phyloP scores from a whole-genome alignment of 768 basidiomycete species.

The Tephrocybe sp. region DNA sequence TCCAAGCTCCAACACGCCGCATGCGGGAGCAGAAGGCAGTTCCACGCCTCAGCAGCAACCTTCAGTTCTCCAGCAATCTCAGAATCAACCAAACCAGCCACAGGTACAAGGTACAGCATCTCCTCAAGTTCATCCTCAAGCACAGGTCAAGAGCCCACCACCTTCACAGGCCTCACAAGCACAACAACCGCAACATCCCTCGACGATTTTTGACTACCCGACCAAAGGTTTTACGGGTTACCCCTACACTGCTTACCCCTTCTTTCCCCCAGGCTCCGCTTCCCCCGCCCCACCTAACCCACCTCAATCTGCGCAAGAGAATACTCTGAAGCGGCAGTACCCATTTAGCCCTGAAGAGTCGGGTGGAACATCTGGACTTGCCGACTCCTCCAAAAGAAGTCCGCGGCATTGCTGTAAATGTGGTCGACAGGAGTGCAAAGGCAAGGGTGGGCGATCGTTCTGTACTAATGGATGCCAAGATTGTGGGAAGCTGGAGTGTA shows the following conservation, averaged over 20 bases:
- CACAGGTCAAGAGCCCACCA: conserved; percentile 12
- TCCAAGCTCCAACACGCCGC: conserved; percentile 4
- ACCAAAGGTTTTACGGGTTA: conserved; percentile 10
- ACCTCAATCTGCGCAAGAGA: not conserved
- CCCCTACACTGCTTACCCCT: conserved; percentile 15
- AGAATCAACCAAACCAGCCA: not conserved
- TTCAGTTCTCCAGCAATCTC: not conserved
- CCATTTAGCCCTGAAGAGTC: conserved; percentile 14
- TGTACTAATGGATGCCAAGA: conserved; percentile 77
- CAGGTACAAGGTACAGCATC: conserved; percentile 17
- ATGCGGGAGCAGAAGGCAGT: conserved; percentile 8
- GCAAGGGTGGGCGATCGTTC: conserved; percentile 74
- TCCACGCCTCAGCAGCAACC: not conserved
- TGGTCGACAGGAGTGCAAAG: conserved; percentile 77
- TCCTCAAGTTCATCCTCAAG: conserved; percentile 17
- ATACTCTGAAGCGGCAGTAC: conserved; percentile 21
- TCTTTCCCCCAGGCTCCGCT: conserved; percentile 8
- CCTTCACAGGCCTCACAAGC: too few relatives aligned
- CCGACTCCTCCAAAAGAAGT: conserved; percentile 53
- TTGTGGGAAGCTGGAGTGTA: conserved; percentile 78
- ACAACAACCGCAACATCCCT: too few relatives aligned
- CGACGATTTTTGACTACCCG: conserved; percentile 21
- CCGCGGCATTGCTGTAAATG: conserved; percentile 81
- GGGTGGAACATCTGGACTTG: conserved; percentile 22
- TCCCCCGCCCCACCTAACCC: not conserved